Conservation (phyloP, 78 protist genomes). For the Dictyostelium capitatum region DNA sequence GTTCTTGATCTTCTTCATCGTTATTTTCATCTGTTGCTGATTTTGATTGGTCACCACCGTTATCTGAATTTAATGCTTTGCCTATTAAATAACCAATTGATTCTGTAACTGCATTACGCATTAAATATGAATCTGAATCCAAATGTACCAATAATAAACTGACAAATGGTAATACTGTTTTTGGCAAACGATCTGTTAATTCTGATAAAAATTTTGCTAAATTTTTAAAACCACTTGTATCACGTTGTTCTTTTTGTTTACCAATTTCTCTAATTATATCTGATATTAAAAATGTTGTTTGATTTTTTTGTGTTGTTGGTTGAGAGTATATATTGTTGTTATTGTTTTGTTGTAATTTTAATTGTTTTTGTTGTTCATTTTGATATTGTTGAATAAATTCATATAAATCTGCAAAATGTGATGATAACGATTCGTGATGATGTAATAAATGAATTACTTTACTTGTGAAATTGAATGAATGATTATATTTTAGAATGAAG, state of each 20-base stretch:
- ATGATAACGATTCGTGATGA: background rate
- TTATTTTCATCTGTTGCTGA: background rate
- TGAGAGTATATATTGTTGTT: background rate
- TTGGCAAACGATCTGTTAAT: constrained; percentile 27
- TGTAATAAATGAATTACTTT: background rate
- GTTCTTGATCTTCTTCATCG: background rate
- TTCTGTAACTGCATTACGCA: constrained; percentile 76
- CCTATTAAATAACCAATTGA: constrained; percentile 35
- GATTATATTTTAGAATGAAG: constrained; percentile 10
- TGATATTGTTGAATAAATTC: background rate
- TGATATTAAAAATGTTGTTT: background rate
- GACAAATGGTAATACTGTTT: constrained; percentile 2
- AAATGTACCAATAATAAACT: background rate
- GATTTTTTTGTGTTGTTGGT: background rate
- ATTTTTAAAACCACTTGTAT: constrained; percentile 17
- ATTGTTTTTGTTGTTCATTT: background rate
- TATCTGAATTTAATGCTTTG: background rate
- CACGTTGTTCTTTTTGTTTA: constrained; percentile 26
- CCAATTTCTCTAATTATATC: constrained; percentile 18
- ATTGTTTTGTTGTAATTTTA: background rate
- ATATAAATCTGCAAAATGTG: background rate
- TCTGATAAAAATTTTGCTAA: constrained; percentile 48
- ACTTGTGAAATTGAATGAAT: background rate
- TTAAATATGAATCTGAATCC: constrained; percentile 49
- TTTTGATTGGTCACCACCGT: background rate